phyloP scores from a whole-genome alignment of 768 basidiomycete species.

The Mycena maculata region DNA sequence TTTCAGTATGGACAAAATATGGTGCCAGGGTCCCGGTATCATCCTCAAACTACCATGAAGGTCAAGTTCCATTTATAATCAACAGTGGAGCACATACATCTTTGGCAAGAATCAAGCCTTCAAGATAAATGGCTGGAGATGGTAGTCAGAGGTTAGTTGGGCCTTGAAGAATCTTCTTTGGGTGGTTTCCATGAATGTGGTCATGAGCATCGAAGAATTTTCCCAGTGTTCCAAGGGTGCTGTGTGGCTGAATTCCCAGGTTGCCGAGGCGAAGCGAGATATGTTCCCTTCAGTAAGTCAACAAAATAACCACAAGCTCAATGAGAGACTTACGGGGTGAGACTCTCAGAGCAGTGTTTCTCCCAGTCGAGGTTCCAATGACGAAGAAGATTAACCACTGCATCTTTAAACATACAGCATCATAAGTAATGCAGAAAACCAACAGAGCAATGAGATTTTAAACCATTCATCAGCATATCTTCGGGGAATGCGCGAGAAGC shows the following conservation, averaged over 20 bases:
- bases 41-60: constrained; percentile 1
- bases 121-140: constrained; percentile 2
- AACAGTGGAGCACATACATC: not conserved
- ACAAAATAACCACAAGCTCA: not conserved
- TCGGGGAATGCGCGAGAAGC: constrained; percentile 10
- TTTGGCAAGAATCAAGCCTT: not conserved
- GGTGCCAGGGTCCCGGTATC: constrained; percentile 6
- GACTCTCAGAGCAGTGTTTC: constrained; percentile 26
- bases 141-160: not conserved
- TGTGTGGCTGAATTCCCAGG: constrained; percentile 3
- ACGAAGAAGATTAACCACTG: constrained; percentile 2
- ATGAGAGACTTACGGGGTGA: not conserved
- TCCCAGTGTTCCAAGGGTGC: not conserved
- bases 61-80: not conserved
- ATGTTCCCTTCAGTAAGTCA: not conserved
- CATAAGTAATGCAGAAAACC: no score
- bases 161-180: constrained; percentile 1
- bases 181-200: not conserved
- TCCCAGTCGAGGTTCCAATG: constrained; percentile 21
- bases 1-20: constrained; percentile 17
- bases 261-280: not conserved
- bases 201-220: not conserved
- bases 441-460: not conserved
- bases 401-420: not conserved
- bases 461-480: constrained; percentile 3